Evolutionary conservation across 1,284 basidiomycete species (phyloP).

Genomic region (Pseudozyma tsukubaensis): DNA sequence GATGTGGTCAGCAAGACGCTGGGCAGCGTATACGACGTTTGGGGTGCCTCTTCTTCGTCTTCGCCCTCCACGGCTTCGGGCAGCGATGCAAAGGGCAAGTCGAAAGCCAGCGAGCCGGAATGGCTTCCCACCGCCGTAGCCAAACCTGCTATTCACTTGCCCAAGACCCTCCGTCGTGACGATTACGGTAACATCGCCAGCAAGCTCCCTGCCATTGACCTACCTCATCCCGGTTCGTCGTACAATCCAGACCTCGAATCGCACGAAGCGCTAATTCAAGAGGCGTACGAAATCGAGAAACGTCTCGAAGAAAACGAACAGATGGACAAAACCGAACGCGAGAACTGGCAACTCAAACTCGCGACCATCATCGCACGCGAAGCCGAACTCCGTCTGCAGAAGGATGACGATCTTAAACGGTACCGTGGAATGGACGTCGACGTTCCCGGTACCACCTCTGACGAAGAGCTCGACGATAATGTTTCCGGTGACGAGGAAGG

Average conservation of each 20-base stretch:
- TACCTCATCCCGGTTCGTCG: slow-evolving; percentile 88
- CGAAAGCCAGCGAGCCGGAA: slow-evolving; percentile 14
- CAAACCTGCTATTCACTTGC: slow-evolving; percentile 25
- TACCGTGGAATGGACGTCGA: slow-evolving; percentile 53
- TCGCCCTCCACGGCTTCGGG: background rate
- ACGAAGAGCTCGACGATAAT: slow-evolving; percentile 12
- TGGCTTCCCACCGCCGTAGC: slow-evolving; percentile 19
- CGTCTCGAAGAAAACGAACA: slow-evolving; percentile 75
- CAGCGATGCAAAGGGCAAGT: slow-evolving; percentile 29
- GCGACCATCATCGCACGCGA: slow-evolving; percentile 41
- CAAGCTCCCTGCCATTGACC: slow-evolving; percentile 74
- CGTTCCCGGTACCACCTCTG: slow-evolving; percentile 12
- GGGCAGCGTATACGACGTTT: slow-evolving; percentile 39
- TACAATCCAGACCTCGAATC: slow-evolving; percentile 88
- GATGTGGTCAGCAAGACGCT: slow-evolving; percentile 34
- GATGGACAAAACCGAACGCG: slow-evolving; percentile 36
- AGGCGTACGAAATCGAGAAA: slow-evolving; percentile 78
- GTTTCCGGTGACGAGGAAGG: slow-evolving; percentile 11
- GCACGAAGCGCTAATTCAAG: slow-evolving; percentile 80
- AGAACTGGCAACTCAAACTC: slow-evolving; percentile 29
- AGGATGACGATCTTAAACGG: slow-evolving; percentile 25
- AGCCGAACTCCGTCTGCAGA: slow-evolving; percentile 21
- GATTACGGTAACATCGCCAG: slow-evolving; percentile 34
- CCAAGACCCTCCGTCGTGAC: slow-evolving; percentile 35
- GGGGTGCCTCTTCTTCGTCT: slow-evolving; percentile 13